Percentiles rank a stretch among this genome's conserved stretches.
These are phyloP conservation scores for Phialocephala sp. DNA, from an alignment of 2,329 filamentous ascomycete species.

Conservation along the genomic window DNA sequence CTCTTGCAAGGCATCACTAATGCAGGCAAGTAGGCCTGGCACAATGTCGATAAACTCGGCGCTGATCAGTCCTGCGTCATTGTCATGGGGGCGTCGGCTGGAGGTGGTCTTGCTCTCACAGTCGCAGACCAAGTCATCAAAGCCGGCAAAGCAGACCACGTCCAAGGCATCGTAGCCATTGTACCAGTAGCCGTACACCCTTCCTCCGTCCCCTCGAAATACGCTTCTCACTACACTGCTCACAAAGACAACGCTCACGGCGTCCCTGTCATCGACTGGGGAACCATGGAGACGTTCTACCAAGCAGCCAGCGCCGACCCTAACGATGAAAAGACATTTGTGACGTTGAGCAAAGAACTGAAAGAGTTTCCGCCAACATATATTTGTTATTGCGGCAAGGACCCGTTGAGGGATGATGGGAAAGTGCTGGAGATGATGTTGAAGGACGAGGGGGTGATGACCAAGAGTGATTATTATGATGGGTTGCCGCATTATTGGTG, in stretches of 20 bases:
- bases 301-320: constrained; percentile 21
- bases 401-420: constrained; percentile 43
- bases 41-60: constrained; percentile 25
- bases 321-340: constrained; percentile 28
- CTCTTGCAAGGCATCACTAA: not conserved
- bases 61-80: constrained; percentile 28
- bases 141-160: constrained; percentile 16
- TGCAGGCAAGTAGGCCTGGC: constrained; percentile 25
- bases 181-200: constrained; percentile 36
- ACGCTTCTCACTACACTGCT: constrained; percentile 29
- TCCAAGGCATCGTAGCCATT: constrained; percentile 36
- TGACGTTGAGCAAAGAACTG: constrained; percentile 27
- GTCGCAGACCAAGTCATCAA: constrained; percentile 35
- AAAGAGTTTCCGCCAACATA: constrained; percentile 34
- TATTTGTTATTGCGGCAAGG: constrained; percentile 35
- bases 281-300: constrained; percentile 34
- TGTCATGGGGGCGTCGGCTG: constrained; percentile 36
- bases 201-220: constrained; percentile 28
- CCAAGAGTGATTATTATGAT: constrained; percentile 39
- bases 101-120: constrained; percentile 33
- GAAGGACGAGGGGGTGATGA: constrained; percentile 37
- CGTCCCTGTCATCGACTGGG: constrained; percentile 32
- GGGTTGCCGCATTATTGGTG: constrained; percentile 45
- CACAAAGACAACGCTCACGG: constrained; percentile 30
- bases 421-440: constrained; percentile 40